These are phyloP conservation scores for Fraxinus dipetala DNA, from an alignment of 305 asterid genomes.

Conservation along the genomic window DNA sequence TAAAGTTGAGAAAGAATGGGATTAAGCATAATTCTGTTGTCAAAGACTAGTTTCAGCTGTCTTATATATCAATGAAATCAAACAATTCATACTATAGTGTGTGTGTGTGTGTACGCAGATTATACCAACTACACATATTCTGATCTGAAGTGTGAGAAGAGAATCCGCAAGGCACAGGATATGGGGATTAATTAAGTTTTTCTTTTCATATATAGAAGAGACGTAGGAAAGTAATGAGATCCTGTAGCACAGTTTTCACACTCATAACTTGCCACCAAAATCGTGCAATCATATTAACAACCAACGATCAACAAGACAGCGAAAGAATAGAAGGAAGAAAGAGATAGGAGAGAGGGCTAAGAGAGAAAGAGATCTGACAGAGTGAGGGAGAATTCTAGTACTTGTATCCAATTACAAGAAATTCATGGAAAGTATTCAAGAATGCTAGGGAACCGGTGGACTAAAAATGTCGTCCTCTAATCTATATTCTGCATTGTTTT, in stretches of 20 bases:
- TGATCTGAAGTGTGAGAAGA: neutral
- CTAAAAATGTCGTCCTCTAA: neutral
- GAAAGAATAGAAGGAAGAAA: neutral
- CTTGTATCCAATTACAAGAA: neutral
- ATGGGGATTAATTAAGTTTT: neutral
- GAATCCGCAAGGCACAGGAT: neutral
- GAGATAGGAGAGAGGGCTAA: neutral
- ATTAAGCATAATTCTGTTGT: neutral
- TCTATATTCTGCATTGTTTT: neutral
- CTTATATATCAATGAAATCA: too few relatives aligned
- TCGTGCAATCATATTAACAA: neutral
- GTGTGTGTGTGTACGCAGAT: too few relatives aligned
- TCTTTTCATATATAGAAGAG: neutral
- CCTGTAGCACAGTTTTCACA: neutral
- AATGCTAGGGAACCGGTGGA: neutral
- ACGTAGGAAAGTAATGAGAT: neutral
- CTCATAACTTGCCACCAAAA: neutral
- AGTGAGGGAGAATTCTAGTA: neutral
- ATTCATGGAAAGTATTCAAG: neutral
- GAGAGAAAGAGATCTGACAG: neutral
- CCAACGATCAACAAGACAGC: neutral
- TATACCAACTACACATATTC: too few relatives aligned
- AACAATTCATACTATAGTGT: too few relatives aligned
- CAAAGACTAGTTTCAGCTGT: neutral
- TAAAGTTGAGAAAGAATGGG: neutral